Evolutionary conservation across 2,329 filamentous ascomycete species (phyloP), one percentile per base, ranked within the genome.

Genomic region (Cryphonectria nitschkei): DNA sequence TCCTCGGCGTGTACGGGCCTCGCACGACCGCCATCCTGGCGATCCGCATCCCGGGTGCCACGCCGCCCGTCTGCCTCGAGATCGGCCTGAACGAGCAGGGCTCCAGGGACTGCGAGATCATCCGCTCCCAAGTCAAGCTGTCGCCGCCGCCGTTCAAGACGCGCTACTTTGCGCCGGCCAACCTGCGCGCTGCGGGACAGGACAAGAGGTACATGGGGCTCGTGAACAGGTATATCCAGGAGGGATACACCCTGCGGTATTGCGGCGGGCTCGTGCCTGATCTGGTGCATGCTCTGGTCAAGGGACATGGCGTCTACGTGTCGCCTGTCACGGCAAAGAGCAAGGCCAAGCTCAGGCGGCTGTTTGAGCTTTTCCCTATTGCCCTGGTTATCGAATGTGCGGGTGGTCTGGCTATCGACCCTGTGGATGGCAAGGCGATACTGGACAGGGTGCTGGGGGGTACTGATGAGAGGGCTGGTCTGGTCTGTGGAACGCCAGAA

Each of bases 111-210:
- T 80, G 77, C 65, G 77, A 82, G 2, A 73, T 89, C 0, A 76
- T 88, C 0, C 82, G 84, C 0, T 52, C 81, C 0, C 63, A 74
- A 0, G 80, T 89, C 7, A 77, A 74, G 9, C 79, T 88, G 3
- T 73, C 78, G 0, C 54, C 73, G 0, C 74, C 80, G 2, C 81
- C 83, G 0, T 81, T 81, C 74, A 83, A 82, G 74, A 86, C 86
- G 37, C 82, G 85, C 0, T 90, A 90, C 76, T 90, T 91, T 74
- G 87, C 89, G 0, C 89, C 89, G 0, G 88, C 88, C 5, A 91
- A 91, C 74, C 78, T 90, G 68, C 86, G 89, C 13, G 82, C 86
- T 0, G 88, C 88, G 0, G 84, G 84, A 0, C 85, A 89, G 26
- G 80, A 85, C 61, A 75, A 78, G 7, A 74, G 74, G 39, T 91